Percentiles rank a stretch among this genome's conserved stretches.
Evolutionary conservation across 1,284 basidiomycete genomes (phyloP).

Genomic region (Malassezia japonica): DNA sequence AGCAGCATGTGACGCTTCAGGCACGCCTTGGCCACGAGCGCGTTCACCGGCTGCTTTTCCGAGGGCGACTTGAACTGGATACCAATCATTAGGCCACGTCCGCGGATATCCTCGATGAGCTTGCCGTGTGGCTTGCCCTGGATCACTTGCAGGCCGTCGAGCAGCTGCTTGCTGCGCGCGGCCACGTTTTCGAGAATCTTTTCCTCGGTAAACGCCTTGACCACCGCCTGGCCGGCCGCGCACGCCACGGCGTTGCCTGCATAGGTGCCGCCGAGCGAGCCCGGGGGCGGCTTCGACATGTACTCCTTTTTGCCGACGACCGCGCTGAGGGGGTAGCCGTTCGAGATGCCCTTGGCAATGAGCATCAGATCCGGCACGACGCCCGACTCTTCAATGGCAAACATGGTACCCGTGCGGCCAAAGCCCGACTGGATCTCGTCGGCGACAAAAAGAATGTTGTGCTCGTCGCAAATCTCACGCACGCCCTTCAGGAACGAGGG

Average conservation of each 20-base stretch:
- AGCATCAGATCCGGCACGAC: conserved; percentile 78
- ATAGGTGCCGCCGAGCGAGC: conserved; percentile 59
- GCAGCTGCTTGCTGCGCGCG: conserved; percentile 30
- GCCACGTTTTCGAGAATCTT: conserved; percentile 40
- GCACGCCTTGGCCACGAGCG: conserved; percentile 31
- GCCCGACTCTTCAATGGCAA: conserved; percentile 60
- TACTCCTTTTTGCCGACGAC: conserved; percentile 72
- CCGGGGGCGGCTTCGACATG: conserved; percentile 68
- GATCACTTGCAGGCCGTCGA: conserved; percentile 25
- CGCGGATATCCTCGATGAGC: conserved; percentile 42
- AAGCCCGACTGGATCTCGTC: conserved; percentile 67
- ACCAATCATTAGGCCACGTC: conserved; percentile 41
- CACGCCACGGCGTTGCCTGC: conserved; percentile 43
- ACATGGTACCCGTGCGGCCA: conserved; percentile 71
- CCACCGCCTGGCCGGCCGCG: conserved; percentile 34
- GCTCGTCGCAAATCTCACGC: conserved; percentile 71
- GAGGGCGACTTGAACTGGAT: conserved; percentile 28
- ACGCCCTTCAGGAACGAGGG: conserved; percentile 68
- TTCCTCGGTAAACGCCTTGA: conserved; percentile 36
- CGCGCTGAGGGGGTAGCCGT: conserved; percentile 84
- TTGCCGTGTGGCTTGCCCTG: conserved; percentile 22
- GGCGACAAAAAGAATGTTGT: conserved; percentile 57
- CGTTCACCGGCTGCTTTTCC: conserved; percentile 25
- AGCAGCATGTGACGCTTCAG: conserved; percentile 38
- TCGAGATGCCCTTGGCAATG: conserved; percentile 87